Percentiles rank a stretch among this genome's conserved stretches.
phyloP scores from a whole-genome alignment of 176 grass and related monocot species.

The Musa itinerans region DNA sequence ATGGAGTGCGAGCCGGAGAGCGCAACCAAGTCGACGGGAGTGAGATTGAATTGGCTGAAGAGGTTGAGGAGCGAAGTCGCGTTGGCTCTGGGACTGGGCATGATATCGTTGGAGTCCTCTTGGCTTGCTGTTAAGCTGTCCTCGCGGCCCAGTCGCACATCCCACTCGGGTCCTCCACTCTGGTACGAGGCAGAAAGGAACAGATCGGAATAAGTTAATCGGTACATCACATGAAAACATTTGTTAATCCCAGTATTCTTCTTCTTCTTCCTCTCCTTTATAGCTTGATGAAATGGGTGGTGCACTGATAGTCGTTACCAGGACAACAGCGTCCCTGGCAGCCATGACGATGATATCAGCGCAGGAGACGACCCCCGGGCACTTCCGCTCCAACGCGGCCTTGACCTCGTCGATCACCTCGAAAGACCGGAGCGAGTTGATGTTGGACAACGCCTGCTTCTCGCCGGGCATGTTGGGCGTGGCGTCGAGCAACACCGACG shows the following conservation, averaged over 20 bases:
- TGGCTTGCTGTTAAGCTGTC: conserved; percentile 76
- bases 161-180: conserved; percentile 78
- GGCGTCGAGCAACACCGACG: conserved; percentile 76
- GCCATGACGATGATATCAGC: conserved; percentile 51
- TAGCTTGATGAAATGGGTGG: no score
- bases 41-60: conserved; percentile 61
- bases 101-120: conserved; percentile 58
- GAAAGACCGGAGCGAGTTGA: conserved; percentile 76
- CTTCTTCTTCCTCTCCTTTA: no score
- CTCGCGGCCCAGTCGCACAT: conserved; percentile 61
- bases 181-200: conserved; percentile 8
- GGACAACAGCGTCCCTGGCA: conserved; percentile 49
- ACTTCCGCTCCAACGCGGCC: conserved; percentile 49
- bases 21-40: conserved; percentile 61
- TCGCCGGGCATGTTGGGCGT: conserved; percentile 62
- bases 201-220: no score
- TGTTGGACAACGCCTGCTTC: conserved; percentile 82
- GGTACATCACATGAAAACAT: no score
- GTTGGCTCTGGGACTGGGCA: conserved; percentile 82
- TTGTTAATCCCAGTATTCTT: no score
- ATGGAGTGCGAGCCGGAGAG: conserved; percentile 88
- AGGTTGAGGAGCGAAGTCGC: conserved; percentile 49
- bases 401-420: conserved; percentile 80
- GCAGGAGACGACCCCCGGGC: conserved; percentile 58
- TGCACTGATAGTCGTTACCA: conserved; percentile 15